Conservation (phyloP, 306 rosid genomes). For the Biancaea sappan region DNA sequence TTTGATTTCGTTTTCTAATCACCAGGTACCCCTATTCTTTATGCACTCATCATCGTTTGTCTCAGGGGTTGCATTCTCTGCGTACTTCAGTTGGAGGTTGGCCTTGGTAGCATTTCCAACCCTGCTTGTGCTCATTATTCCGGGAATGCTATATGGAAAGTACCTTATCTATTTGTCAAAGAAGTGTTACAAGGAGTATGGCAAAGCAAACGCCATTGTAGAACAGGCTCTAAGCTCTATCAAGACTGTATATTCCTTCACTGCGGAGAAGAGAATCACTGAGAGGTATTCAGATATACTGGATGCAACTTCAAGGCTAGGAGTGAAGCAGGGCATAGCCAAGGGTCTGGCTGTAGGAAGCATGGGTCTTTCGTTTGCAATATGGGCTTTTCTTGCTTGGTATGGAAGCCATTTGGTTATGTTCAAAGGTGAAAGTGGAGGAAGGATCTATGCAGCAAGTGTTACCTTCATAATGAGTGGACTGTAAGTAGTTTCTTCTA, state of each 20-base stretch:
- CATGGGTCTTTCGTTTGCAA: slow-evolving; percentile 75
- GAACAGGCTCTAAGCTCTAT: slow-evolving; percentile 87
- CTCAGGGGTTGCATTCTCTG: slow-evolving; percentile 76
- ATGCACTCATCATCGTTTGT: slow-evolving; percentile 88
- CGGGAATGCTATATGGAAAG: slow-evolving; percentile 85
- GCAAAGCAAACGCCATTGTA: slow-evolving; percentile 66
- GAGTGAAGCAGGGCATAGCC: slow-evolving; percentile 88
- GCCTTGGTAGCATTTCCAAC: slow-evolving; percentile 84
- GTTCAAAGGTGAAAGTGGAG: slow-evolving; percentile 89
- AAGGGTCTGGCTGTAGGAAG: slow-evolving; percentile 93
- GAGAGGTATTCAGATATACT: slow-evolving; percentile 64
- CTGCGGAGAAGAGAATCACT: slow-evolving; percentile 70
- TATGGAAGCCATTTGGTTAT: slow-evolving; percentile 93
- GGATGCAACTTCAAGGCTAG: slow-evolving; percentile 67
- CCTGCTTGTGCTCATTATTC: slow-evolving; percentile 73
- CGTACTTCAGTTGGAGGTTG: slow-evolving; percentile 83
- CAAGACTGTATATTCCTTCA: slow-evolving; percentile 80
- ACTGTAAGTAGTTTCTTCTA: slow-evolving; percentile 54
- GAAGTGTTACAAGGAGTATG: slow-evolving; percentile 57
- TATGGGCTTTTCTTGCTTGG: slow-evolving; percentile 98
- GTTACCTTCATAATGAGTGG: slow-evolving; percentile 88
- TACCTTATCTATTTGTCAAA: slow-evolving; percentile 69
- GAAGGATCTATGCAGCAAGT: slow-evolving; percentile 86
- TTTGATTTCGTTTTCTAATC: neutral
- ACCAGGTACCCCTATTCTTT: slow-evolving; percentile 76